Conservation (phyloP, 192 early-diverging fungal genomes). For the Gonapodya sp. region DNA sequence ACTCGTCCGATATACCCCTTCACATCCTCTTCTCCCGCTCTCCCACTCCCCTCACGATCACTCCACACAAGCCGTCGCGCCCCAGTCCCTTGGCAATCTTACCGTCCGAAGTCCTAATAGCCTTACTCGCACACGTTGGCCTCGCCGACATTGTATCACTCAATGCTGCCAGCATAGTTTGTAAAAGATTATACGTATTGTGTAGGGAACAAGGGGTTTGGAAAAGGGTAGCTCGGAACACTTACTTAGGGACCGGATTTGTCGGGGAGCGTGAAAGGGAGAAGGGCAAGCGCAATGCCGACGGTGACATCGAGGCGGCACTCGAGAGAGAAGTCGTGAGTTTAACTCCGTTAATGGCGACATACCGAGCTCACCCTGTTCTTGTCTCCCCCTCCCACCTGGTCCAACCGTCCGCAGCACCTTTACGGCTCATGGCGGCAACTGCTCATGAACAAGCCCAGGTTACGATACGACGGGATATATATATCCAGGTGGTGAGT, state of each 20-base stretch:
- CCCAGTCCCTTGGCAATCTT: background rate
- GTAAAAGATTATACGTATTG: background rate
- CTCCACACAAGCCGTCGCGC: background rate
- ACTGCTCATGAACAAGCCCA: constrained; percentile 33
- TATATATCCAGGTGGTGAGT: constrained; percentile 27
- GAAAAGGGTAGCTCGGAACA: background rate
- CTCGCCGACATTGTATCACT: background rate
- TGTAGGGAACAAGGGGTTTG: background rate
- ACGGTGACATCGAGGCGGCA: too few relatives aligned
- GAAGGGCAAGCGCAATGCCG: too few relatives aligned
- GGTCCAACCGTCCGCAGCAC: background rate
- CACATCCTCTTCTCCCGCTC: background rate
- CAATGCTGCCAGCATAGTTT: background rate
- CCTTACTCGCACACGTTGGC: background rate
- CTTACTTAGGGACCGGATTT: background rate
- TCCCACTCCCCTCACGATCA: background rate
- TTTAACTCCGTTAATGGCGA: too few relatives aligned
- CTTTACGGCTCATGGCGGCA: constrained; percentile 18
- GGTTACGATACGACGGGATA: constrained; percentile 31
- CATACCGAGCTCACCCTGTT: too few relatives aligned
- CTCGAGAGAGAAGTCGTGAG: too few relatives aligned
- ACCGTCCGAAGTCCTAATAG: background rate
- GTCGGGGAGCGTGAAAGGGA: background rate
- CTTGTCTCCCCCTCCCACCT: background rate
- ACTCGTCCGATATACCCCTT: too few relatives aligned